Evolutionary conservation across 805 yeast genomes (phyloP).

Genomic region (Isabelozyma heimii): DNA sequence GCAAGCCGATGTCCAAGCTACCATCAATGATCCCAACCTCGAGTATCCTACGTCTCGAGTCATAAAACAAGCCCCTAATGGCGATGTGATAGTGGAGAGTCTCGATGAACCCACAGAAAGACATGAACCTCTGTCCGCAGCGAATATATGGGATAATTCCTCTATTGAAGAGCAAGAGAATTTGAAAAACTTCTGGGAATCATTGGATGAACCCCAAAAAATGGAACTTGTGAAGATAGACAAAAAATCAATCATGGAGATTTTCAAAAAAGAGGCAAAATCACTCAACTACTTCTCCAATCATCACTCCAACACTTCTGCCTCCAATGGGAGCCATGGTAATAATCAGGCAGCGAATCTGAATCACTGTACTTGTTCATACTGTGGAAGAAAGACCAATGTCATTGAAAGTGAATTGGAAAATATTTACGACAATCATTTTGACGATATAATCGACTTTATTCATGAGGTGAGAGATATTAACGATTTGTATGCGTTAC

Average conservation of each 20-base stretch:
- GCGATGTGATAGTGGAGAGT: slow-evolving; percentile 72
- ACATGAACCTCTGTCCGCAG: slow-evolving; percentile 4
- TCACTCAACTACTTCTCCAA: slow-evolving; percentile 2
- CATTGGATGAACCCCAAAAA: slow-evolving; percentile 58
- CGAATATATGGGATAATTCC: slow-evolving; percentile 46
- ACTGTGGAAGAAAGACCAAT: slow-evolving; percentile 71
- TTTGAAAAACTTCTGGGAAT: slow-evolving; percentile 63
- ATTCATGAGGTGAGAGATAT: slow-evolving; percentile 38
- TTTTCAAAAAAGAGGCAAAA: slow-evolving; percentile 47
- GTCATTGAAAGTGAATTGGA: slow-evolving; percentile 77
- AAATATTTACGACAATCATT: slow-evolving; percentile 66
- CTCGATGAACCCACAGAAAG: slow-evolving; percentile 25
- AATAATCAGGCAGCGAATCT: slow-evolving; percentile 44
- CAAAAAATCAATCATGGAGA: slow-evolving; percentile 63
- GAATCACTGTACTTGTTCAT: slow-evolving; percentile 62
- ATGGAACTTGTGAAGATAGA: slow-evolving; percentile 62
- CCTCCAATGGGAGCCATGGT: slow-evolving; percentile 3
- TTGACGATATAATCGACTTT: slow-evolving; percentile 43
- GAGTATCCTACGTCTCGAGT: slow-evolving; percentile 74
- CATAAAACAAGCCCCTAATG: slow-evolving; percentile 68
- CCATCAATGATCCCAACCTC: slow-evolving; percentile 51
- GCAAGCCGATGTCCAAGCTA: slow-evolving; percentile 31
- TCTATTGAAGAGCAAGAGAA: slow-evolving; percentile 50
- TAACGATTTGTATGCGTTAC: slow-evolving; percentile 33
- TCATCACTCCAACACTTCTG: slow-evolving; percentile 4